These are phyloP conservation scores for Phytophthora uliginosa DNA, from an alignment of 352 stramenopile species.

Conservation along the genomic window DNA sequence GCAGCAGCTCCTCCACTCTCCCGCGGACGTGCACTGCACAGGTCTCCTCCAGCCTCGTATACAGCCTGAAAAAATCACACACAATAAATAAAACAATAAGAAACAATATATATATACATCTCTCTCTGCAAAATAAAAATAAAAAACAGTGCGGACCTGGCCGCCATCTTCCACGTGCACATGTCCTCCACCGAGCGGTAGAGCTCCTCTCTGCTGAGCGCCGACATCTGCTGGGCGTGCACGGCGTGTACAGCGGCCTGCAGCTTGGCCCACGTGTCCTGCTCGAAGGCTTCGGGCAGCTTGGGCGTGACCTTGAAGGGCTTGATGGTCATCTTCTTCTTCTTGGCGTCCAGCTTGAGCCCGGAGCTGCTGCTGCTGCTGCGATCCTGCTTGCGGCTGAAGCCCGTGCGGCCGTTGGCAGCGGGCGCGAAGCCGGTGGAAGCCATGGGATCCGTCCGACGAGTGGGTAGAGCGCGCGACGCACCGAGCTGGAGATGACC, in stretches of 20 bases:
- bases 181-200: constrained; percentile 91
- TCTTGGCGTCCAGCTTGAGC: constrained; percentile 38
- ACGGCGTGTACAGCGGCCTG: constrained; percentile 72
- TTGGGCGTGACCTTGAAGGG: constrained; percentile 85
- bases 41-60: constrained; percentile 74
- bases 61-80: constrained; percentile 46
- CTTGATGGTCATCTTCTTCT: constrained; percentile 91
- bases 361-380: constrained; percentile 23
- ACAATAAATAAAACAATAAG: neutral
- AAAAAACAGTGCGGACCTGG: constrained; percentile 35
- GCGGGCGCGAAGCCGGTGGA: constrained; percentile 36
- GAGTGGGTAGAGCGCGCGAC: neutral
- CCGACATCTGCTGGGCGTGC: constrained; percentile 72
- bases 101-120: neutral
- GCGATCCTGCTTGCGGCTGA: constrained; percentile 45
- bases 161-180: constrained; percentile 95
- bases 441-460: constrained; percentile 28
- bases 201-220: constrained; percentile 83
- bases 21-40: constrained; percentile 73
- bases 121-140: neutral
- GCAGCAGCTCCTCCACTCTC: constrained; percentile 70
- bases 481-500: constrained; percentile 1
- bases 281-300: constrained; percentile 80
- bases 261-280: constrained; percentile 82
- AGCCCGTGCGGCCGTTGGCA: constrained; percentile 32